A percentile compares a stretch with the other conserved stretches of the same genome.
phyloP scores from a whole-genome alignment of 768 basidiomycete genomes.

The Phaeotremella fagi region DNA sequence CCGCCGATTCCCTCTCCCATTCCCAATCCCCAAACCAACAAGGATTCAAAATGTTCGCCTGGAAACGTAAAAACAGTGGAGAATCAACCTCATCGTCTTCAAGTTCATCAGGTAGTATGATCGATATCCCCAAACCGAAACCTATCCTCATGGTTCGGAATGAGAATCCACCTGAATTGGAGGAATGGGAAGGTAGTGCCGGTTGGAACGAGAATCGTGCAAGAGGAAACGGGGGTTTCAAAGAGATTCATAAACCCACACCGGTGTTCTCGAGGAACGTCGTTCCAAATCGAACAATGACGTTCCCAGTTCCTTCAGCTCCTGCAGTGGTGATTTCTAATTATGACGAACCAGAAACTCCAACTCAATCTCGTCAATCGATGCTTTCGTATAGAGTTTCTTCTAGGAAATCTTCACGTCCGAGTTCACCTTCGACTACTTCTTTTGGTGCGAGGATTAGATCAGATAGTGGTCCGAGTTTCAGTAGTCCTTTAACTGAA shows the following conservation, averaged over 20 bases:
- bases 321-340: background rate
- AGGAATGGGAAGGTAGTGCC: background rate
- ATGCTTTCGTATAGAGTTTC: background rate
- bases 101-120: no score
- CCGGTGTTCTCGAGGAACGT: background rate
- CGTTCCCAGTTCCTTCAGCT: background rate
- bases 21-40: no score
- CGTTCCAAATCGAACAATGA: background rate
- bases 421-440: constrained; percentile 29
- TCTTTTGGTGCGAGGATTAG: constrained; percentile 31
- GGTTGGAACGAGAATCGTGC: constrained; percentile 1
- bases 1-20: background rate
- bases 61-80: constrained; percentile 18
- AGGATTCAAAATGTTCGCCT: constrained; percentile 23
- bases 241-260: background rate
- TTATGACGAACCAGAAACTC: background rate
- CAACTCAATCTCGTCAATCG: background rate
- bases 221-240: background rate
- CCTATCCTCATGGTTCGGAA: background rate
- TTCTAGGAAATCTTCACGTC: constrained; percentile 21
- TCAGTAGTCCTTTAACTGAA: background rate
- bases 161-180: background rate
- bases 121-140: background rate
- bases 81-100: no score
- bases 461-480: background rate